Evolutionary conservation across 257 asterid species (phyloP), one percentile per base, ranked within the genome.

Genomic region (Orobanche coerulescens): DNA sequence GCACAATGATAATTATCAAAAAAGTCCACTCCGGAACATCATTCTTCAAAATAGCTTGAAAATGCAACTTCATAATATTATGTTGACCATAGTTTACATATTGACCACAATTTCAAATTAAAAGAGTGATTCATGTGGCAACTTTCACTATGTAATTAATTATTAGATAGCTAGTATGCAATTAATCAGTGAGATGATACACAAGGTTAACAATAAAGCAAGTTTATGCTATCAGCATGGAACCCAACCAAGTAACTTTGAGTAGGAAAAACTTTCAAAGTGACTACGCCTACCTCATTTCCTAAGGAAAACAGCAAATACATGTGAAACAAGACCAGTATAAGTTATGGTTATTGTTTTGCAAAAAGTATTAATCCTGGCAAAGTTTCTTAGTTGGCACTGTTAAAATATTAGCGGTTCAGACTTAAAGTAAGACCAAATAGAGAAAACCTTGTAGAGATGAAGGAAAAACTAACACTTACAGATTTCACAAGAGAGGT

Each of bases 401-500:
- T 4, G 14, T 7, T 19, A 22, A 7, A 42, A 26, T 64, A 31
- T 19, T 43, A 58, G 60, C 20, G 19, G 49, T 31, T 34, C 46
- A 64, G 51, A 61, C 31, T 48, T 25, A n/a, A 65, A 44, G 6
- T n/a, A 37, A 37, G 56, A 6, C 42, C 6, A 6, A 4, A 33
- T 6, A 16, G 64, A n/a, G n/a, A n/a, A n/a, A 10, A 69, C 33
- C 34, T 44, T 61, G 9, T 14, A 65, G 28, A 70, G 40, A 56
- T 48, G 48, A 58, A 54, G 24, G 68, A 48, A 69, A 20, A 33
- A 8, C n/a, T 50, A 34, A 11, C 18, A 71, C 86, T 78, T 85
- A 93, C 98, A 43, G 54, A 43, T 77, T 84, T 78, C 60, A 84
- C 95, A 23, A 89, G 84, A 16, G 98, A 71, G 62, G 98, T 92